Percentiles rank a stretch among this genome's conserved stretches.
phyloP scores from a whole-genome alignment of 2,329 filamentous ascomycete genomes.

The Aspergillus candidus region DNA sequence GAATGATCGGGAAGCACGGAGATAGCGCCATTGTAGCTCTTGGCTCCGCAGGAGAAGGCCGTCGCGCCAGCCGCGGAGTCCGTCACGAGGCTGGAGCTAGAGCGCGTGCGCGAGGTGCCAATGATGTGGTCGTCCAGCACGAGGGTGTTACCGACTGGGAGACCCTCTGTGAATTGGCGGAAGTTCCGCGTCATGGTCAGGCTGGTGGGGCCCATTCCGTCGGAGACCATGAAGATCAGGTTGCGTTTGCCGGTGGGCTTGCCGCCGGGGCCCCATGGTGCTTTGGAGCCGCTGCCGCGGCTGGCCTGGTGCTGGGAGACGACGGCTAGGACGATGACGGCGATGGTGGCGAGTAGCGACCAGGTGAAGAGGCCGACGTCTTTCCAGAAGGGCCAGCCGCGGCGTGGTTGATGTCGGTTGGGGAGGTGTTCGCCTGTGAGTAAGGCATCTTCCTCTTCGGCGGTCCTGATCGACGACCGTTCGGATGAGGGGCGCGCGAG shows the following conservation, averaged over 20 bases:
- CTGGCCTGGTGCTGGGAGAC: constrained; percentile 63
- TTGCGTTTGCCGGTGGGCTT: constrained; percentile 69
- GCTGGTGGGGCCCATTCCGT: constrained; percentile 95
- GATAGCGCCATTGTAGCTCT: constrained; percentile 97
- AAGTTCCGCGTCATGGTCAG: constrained; percentile 81
- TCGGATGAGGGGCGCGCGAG: constrained; percentile 53
- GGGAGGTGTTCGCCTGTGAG: constrained; percentile 47
- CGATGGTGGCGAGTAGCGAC: constrained; percentile 73
- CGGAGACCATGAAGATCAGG: constrained; percentile 97
- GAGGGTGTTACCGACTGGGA: constrained; percentile 70
- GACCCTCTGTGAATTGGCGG: constrained; percentile 66
- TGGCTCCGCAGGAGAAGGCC: constrained; percentile 84
- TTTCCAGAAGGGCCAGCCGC: constrained; percentile 56
- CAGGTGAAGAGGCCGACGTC: constrained; percentile 74
- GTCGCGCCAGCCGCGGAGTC: constrained; percentile 97
- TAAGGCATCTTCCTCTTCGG: constrained; percentile 58
- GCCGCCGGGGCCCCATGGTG: constrained; percentile 33
- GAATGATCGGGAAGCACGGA: constrained; percentile 76
- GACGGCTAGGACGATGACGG: constrained; percentile 74
- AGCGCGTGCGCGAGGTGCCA: constrained; percentile 81
- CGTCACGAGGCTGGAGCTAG: constrained; percentile 77
- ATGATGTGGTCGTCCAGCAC: constrained; percentile 83
- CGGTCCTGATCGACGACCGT: constrained; percentile 49
- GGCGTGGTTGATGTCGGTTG: constrained; percentile 25
- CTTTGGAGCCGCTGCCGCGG: constrained; percentile 23